Conservation (phyloP, 352 stramenopile genomes). For the Phytophthora tentaculata region DNA sequence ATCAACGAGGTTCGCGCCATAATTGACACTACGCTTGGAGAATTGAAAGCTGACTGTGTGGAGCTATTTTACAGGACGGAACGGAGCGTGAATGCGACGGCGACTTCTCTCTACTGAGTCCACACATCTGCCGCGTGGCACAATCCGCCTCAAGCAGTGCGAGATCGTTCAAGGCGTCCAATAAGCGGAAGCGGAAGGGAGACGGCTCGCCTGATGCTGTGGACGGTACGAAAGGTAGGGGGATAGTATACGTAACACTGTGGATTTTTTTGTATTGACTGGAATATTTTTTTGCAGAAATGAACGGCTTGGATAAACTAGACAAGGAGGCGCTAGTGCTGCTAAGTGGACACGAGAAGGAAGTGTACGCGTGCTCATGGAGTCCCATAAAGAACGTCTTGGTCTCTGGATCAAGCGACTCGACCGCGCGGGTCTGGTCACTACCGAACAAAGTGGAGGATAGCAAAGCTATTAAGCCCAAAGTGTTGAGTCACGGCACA, state of each 20-base stretch:
- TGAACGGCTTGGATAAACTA: constrained; percentile 71
- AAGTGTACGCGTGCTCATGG: constrained; percentile 98
- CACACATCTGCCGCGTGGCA: constrained; percentile 89
- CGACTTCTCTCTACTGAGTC: constrained; percentile 93
- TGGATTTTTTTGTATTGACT: constrained; percentile 4
- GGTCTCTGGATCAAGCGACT: constrained; percentile 96
- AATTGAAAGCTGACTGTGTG: constrained; percentile 4
- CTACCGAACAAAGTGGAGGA: constrained; percentile 81
- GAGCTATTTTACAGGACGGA: constrained; percentile 60
- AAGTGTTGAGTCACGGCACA: constrained; percentile 81
- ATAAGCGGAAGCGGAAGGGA: constrained; percentile 87
- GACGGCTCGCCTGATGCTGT: constrained; percentile 70
- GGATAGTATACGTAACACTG: neutral
- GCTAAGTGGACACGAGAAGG: constrained; percentile 85
- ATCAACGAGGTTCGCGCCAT: constrained; percentile 78
- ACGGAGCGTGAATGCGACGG: constrained; percentile 87
- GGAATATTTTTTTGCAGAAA: constrained; percentile 36
- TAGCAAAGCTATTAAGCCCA: constrained; percentile 43
- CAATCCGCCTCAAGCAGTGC: constrained; percentile 78
- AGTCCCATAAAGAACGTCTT: constrained; percentile 96
- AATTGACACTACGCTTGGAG: neutral
- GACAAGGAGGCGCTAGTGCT: constrained; percentile 71
- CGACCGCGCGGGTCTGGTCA: constrained; percentile 94
- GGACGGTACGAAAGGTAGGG: constrained; percentile 67
- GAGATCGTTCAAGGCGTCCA: constrained; percentile 63